These are phyloP conservation scores for Termitomyces sp. DNA, from an alignment of 768 basidiomycete genomes.

Conservation along the genomic window DNA sequence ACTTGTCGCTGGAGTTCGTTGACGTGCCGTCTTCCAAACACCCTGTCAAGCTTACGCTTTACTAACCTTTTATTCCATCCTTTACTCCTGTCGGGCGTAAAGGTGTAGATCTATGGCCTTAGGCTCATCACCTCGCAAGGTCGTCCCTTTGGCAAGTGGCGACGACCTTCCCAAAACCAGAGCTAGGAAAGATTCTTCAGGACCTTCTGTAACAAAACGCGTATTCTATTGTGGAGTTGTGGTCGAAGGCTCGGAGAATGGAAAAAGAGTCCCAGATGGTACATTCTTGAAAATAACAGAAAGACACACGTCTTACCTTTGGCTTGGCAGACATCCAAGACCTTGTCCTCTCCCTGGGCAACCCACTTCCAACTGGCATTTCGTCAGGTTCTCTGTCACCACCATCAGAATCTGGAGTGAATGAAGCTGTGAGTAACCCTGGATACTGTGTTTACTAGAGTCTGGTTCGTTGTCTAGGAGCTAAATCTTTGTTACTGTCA, in stretches of 20 bases:
- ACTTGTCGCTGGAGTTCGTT: slow-evolving; percentile 18
- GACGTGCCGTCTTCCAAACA: slow-evolving; percentile 10
- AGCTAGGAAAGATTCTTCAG: slow-evolving; percentile 37
- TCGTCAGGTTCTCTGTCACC: slow-evolving; percentile 47
- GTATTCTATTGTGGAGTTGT: slow-evolving; percentile 90
- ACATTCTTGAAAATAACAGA: slow-evolving; percentile 14
- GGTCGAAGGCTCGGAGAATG: slow-evolving; percentile 77
- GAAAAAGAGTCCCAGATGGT: slow-evolving; percentile 68
- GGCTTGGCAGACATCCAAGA: slow-evolving; percentile 65
- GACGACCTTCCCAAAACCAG: slow-evolving; percentile 56
- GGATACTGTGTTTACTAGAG: not conserved
- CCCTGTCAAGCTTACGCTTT: slow-evolving; percentile 1
- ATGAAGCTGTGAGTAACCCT: slow-evolving; percentile 40
- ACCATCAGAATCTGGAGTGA: slow-evolving; percentile 33
- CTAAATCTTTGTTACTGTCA: slow-evolving; percentile 10
- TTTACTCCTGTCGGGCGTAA: slow-evolving; percentile 2
- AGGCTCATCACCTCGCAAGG: slow-evolving; percentile 68
- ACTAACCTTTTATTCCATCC: slow-evolving; percentile 12
- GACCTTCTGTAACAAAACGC: slow-evolving; percentile 59
- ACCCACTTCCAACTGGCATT: slow-evolving; percentile 51
- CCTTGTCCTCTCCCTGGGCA: slow-evolving; percentile 73
- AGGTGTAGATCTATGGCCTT: slow-evolving; percentile 48
- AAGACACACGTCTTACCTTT: slow-evolving; percentile 11
- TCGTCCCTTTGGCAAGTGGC: slow-evolving; percentile 68
- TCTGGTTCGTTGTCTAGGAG: not conserved